Evolutionary conservation across 2,329 filamentous ascomycete genomes (phyloP), one percentile per base, ranked within the genome.

Genomic region (Cladosporium colombiae): DNA sequence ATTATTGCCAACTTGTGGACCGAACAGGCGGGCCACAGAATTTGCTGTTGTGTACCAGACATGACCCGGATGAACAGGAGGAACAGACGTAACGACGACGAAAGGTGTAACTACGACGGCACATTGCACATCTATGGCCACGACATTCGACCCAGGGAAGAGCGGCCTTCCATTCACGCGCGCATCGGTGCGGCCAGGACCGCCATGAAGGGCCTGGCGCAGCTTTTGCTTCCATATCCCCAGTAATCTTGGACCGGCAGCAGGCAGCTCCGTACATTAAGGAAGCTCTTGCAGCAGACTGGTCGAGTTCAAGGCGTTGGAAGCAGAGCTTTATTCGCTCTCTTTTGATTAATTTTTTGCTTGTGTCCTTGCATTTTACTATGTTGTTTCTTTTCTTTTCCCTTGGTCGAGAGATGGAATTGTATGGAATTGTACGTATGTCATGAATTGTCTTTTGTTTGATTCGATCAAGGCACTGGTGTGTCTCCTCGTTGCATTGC

Each of bases 1-100:
- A 37, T 53, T 25, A 56, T 56, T 8, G 46, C 25, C 57, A 59
- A 59, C n/a, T 59, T 27, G 33, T 25, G 57, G 37, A 46, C 35
- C 57, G 35, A 29, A 59, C 23, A 44, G 27, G 40, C 40, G 58
- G 58, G 27, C 23, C 27, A 18, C 27, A 31, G 25, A 8, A 31
- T 31, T 27, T 35, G n/a, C 29, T 44, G 37, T 62, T 52, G 59
- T 62, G 59, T 62, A 62, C 33, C 59, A 62, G 59, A 52, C 59
- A 62, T 52, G 46, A 62, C 59, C 58, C 58, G 59, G 40, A 61
- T 27, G 21, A 50, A 61, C 58, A 44, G 44, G 29, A 44, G 40
- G 58, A 29, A 16, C 31, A 21, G 40, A 46, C 40, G 40, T 46
- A 46, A 46, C 40, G 40, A 46, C 40, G 40, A 46, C 40, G 40